Evolutionary conservation across 1,284 basidiomycete genomes (phyloP), one percentile per base, ranked within the genome.

Genomic region (Ustilago hordei): DNA sequence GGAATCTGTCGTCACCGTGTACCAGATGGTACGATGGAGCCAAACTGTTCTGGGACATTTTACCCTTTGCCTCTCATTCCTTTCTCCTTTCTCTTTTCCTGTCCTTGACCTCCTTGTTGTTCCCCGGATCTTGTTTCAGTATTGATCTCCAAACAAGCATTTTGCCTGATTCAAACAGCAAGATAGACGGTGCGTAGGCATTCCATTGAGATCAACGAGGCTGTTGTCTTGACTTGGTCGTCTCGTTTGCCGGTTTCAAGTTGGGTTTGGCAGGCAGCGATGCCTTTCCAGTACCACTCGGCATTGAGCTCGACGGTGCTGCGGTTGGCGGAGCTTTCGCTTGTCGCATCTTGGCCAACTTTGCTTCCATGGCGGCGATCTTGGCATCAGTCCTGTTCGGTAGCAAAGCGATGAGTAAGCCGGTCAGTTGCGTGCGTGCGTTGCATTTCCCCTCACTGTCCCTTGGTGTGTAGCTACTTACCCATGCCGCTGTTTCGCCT

Each of bases 311-410:
- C 35, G 34, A 11, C 41, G 62, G 13, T 2, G 4, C 31, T 23
- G 41, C 12, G 12, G 63, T 7, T 34, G 64, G 12, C 50, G 61
- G n/a, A n/a, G 60, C 39, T 35, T 75, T 75, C 28, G 15, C 38
- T 41, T 74, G 62, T 4, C 75, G 66, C 39, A 77, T 54, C 41
- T 70, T 63, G 56, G 75, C 69, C 3, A 98, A 88, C 86, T 98
- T 98, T 5, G 95, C 95, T 86, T 98, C 96, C 90, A 98, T 92
- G 72, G 92, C 91, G 2, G 95, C 94, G 79, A 98, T 98, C 87
- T 97, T 97, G 75, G 91, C 91, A 55, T 90, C 89, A 1, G 93
- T 95, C 6, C 74, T 81, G 55, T 36, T 17, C 8, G 15, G 13
- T 32, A n/a, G 36, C 31, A 39, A 5, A 31, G 35, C 8, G 2